Evolutionary conservation across 2,329 filamentous ascomycete genomes (phyloP).

Genomic region (Pseudocercospora musae): DNA sequence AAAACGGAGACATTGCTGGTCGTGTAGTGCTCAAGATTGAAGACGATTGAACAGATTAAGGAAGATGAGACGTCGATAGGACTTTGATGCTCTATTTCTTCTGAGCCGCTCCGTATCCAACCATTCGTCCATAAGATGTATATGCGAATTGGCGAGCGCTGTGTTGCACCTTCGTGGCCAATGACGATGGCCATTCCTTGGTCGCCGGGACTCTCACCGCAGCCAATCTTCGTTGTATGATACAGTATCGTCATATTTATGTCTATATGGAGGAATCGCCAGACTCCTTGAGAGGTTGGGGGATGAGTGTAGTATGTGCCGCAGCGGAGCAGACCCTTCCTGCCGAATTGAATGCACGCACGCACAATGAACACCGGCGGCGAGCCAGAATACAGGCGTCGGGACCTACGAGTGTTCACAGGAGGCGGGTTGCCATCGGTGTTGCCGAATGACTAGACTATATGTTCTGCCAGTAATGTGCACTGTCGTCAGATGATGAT

Average conservation of each 20-base stretch:
- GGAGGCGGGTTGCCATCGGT: too few species aligned
- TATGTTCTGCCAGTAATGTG: not conserved
- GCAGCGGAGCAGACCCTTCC: not conserved
- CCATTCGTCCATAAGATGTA: too few species aligned
- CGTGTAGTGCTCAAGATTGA: slow-evolving; percentile 43
- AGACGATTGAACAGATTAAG: slow-evolving; percentile 21
- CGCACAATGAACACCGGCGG: not conserved
- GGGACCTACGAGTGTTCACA: not conserved
- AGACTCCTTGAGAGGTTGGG: not conserved
- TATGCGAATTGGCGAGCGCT: not conserved
- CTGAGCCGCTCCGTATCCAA: not conserved
- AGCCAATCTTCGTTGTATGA: not conserved
- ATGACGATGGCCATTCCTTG: not conserved
- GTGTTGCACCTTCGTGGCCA: too few species aligned
- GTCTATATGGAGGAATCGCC: not conserved
- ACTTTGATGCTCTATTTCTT: not conserved
- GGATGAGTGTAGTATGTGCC: not conserved
- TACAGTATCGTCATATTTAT: not conserved
- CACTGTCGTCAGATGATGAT: not conserved
- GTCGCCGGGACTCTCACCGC: not conserved
- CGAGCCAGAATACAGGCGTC: not conserved
- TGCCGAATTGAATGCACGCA: not conserved
- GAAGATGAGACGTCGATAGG: not conserved
- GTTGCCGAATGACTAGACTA: not conserved
- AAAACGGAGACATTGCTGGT: slow-evolving; percentile 44